Conservation (phyloP, 148 eudicot species). For the Limonium bicolor region DNA sequence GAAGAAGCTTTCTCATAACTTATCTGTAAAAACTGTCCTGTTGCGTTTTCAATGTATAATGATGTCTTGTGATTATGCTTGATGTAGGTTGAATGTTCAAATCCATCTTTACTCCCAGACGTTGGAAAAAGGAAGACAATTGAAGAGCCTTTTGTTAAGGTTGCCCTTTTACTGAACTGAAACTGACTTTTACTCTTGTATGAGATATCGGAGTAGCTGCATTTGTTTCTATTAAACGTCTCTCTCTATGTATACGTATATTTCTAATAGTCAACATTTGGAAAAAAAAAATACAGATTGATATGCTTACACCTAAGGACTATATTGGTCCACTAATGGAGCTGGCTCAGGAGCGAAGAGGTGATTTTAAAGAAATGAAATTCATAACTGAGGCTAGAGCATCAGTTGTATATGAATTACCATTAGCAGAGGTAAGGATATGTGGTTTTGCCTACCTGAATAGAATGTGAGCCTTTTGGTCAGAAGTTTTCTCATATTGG, state of each 20-base stretch:
- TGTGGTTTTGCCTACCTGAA: not conserved
- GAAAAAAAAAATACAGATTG: constrained; percentile 40
- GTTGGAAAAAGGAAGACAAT: constrained; percentile 72
- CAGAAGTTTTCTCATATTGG: not conserved
- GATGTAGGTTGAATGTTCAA: constrained; percentile 80
- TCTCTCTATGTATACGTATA: no score
- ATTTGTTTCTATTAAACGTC: no score
- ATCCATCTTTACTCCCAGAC: constrained; percentile 94
- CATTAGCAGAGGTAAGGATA: constrained; percentile 72
- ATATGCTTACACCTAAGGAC: constrained; percentile 89
- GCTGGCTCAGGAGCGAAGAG: constrained; percentile 93
- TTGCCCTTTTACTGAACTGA: constrained; percentile 8
- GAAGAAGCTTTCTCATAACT: no score
- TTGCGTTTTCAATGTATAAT: not conserved
- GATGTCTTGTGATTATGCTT: not conserved
- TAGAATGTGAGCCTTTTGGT: not conserved
- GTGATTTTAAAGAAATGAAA: constrained; percentile 91
- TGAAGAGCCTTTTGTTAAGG: constrained; percentile 96
- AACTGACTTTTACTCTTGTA: constrained; percentile 1
- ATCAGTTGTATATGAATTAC: constrained; percentile 59
- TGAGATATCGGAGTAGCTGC: no score
- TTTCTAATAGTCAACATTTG: no score
- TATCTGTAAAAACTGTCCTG: no score
- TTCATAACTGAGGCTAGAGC: constrained; percentile 76
- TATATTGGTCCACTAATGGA: constrained; percentile 96